Evolutionary conservation across 495 filamentous ascomycete genomes (phyloP), one percentile per base, ranked within the genome.

Genomic region (Aeminium ludgeri): DNA sequence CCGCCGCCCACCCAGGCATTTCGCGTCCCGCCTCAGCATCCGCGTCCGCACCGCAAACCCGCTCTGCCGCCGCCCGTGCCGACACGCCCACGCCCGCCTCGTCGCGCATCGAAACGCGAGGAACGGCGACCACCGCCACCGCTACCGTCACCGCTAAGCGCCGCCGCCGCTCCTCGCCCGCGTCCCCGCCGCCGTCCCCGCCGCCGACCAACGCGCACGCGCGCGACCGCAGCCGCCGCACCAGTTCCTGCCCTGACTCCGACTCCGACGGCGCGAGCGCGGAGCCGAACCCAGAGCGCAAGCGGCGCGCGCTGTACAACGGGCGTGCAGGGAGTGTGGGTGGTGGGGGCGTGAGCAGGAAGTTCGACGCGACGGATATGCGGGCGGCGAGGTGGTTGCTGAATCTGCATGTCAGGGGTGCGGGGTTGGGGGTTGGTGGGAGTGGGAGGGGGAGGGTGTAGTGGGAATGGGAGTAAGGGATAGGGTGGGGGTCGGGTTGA

Each of bases 381-480:
- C 31, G 45, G 6, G 45, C 45, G 12, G 45, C 45, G n/a, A 16
- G 30, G 13, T 35, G 16, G 35, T 34, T 48, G 40, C 18, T 48
- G 18, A 43, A 34, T 29, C 40, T 48, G 19, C 20, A 25, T 35
- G 2, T 31, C 15, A 10, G 18, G 17, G 45, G 43, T 20, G 31
- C 39, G 15, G 17, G 13, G 13, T 23, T 36, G 13, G 34, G 16
- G 3, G 17, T 5, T 4, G 34, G 34, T 4, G 16, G 16, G 15
- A 20, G 23, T 23, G 34, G 34, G 8, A 3, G 11, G 16, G 17
- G 19, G 8, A 23, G 17, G 13, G 13, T 20, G n/a, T n/a, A n/a
- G n/a, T n/a, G n/a, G n/a, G n/a, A n/a, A n/a, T n/a, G n/a, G n/a
- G n/a, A n/a, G n/a, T n/a, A n/a, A n/a, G n/a, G n/a, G n/a, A n/a